Evolutionary conservation across 768 basidiomycete genomes (phyloP).

Genomic region (Boletus huronensis): DNA sequence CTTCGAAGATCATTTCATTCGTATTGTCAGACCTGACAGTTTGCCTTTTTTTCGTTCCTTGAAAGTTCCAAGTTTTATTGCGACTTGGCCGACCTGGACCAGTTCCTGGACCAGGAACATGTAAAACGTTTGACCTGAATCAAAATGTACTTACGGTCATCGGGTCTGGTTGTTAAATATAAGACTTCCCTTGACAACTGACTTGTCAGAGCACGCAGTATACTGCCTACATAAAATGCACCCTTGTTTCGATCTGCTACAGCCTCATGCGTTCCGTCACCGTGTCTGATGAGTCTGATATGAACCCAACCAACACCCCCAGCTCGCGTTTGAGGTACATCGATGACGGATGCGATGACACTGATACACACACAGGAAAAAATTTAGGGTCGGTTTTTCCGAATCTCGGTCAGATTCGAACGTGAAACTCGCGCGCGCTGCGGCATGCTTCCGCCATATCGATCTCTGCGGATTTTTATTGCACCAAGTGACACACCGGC

Average conservation of each 20-base stretch:
- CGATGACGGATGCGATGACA: neutral
- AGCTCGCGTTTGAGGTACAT: constrained; percentile 2
- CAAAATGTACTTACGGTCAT: neutral
- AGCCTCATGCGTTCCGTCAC: neutral
- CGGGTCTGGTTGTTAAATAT: neutral
- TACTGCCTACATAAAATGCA: neutral
- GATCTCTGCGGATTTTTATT: neutral
- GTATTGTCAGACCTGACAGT: neutral
- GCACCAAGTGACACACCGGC: neutral
- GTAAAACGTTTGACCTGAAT: neutral
- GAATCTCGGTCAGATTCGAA: neutral
- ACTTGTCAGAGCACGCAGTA: neutral
- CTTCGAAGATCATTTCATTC: too few relatives aligned
- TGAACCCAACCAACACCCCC: neutral
- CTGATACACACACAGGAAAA: neutral
- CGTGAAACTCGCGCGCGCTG: constrained; percentile 14
- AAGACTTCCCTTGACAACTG: neutral
- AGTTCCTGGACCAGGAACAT: too few relatives aligned
- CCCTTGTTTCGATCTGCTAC: neutral
- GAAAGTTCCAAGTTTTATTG: neutral
- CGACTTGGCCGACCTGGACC: too few relatives aligned
- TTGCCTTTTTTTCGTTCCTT: neutral
- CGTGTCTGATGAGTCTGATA: constrained; percentile 1
- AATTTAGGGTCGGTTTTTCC: neutral
- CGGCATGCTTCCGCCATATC: constrained; percentile 3